Base-by-base conservation (phyloP, 768 basidiomycete genomes). In the Hygrocybe punicea region DNA sequence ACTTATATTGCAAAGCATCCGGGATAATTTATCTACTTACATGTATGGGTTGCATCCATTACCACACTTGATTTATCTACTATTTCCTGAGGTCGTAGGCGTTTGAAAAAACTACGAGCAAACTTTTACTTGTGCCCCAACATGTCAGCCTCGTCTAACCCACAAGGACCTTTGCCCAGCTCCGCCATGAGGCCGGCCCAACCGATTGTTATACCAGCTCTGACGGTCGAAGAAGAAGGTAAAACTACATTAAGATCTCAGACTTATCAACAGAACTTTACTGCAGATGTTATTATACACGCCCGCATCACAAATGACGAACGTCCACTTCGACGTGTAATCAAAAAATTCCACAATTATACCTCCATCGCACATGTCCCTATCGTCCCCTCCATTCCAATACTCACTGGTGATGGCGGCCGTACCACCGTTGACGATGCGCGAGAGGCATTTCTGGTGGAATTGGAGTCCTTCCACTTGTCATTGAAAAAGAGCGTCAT, bases 281-380 rank as follows among this genome's bases (percentile, higher is more conserved):
- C 16, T 53, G 19, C 61, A 93, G 91, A 93, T 73, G 80, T 82
- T 53, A 84, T 93, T 62, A 90, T 91, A 48, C 84, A 88, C 65
- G 80, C 86, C 1, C 83, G 91, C 52, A 91, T 93, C 60, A 85
- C 84, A 17, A 87, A 91, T 66, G 90, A 93, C 62, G 90, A 93
- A 71, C 83, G 88, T 13, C 83, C 84, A 21, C 76, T 93, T 24
- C 83, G 86, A 36, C 84, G 89, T 44, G 81, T 92, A 34, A 83
- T 90, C 56, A 90, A 89, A 74, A 89, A 87, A 68, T 92, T 91
- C 67, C 86, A 89, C 74, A 79, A 74, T 58, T 91, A 91, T 62
- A 78, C 84, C 16, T 76, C 83, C 4, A 73, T 84, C 4, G 80
- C 83, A 16, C 77, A 84, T 67, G 62, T 78, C 16, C 76, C 82